Evolutionary conservation across 768 basidiomycete genomes (phyloP).

Genomic region (Leucosporidium creatinivorum): DNA sequence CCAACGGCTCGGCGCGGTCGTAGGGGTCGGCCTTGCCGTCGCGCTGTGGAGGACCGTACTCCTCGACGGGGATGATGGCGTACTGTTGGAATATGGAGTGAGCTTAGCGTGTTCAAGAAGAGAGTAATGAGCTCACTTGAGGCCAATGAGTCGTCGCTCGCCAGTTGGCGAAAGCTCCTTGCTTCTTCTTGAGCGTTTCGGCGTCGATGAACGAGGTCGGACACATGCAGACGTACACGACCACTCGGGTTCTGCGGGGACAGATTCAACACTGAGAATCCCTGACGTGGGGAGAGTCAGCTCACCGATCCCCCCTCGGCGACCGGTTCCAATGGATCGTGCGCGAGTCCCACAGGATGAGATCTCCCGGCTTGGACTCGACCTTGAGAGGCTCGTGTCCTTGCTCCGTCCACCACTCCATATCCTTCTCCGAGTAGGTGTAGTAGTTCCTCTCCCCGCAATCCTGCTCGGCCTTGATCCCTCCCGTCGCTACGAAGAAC

Average conservation of each 20-base stretch:
- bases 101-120: neutral
- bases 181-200: neutral
- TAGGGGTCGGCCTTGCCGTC: neutral
- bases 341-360: constrained; percentile 40
- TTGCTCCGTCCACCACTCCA: constrained; percentile 38
- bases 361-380: constrained; percentile 37
- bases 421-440: constrained; percentile 31
- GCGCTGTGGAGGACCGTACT: neutral
- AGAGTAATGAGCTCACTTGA: neutral
- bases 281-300: no score
- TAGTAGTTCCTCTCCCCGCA: constrained; percentile 4
- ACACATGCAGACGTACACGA: constrained; percentile 12
- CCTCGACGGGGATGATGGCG: neutral
- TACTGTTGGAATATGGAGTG: neutral
- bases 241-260: constrained; percentile 2
- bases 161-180: neutral
- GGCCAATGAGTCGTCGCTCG: constrained; percentile 15
- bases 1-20: neutral
- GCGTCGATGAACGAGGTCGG: neutral
- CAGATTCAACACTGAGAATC: no score
- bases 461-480: constrained; percentile 6
- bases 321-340: constrained; percentile 12
- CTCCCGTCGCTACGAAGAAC: constrained; percentile 16
- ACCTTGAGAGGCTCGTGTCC: constrained; percentile 40
- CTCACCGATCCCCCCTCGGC: constrained; percentile 6